Conservation (phyloP, 129 eudicot genomes). For the Rutidosis leptorrhynchoides region DNA sequence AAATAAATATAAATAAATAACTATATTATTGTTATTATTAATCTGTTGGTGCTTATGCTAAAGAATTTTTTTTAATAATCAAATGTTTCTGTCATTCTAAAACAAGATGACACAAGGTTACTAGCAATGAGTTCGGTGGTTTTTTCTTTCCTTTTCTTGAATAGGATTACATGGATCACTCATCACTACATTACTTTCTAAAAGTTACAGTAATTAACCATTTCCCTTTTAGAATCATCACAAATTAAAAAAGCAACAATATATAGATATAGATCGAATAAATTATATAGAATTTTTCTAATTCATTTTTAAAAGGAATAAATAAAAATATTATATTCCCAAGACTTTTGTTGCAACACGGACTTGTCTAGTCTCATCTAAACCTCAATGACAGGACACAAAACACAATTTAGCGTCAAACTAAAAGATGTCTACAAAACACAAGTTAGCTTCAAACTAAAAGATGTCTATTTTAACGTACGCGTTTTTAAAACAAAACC, state of each 20-base stretch:
- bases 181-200: background rate
- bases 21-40: too few relatives aligned
- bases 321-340: background rate
- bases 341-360: background rate
- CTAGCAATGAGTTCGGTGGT: too few relatives aligned
- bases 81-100: too few relatives aligned
- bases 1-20: too few relatives aligned
- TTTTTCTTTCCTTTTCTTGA: too few relatives aligned
- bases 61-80: too few relatives aligned
- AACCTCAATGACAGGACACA: background rate
- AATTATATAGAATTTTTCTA: background rate
- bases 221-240: background rate
- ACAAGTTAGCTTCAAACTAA: background rate
- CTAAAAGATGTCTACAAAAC: background rate
- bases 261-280: background rate
- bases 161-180: background rate
- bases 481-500: background rate
- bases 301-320: background rate
- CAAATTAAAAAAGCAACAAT: background rate
- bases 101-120: too few relatives aligned
- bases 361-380: background rate
- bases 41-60: too few relatives aligned
- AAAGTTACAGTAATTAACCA: background rate
- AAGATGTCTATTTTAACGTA: background rate
- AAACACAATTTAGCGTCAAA: background rate